A percentile compares a stretch with the other conserved stretches of the same genome.
These are phyloP conservation scores for Globisporangium rhizosaccharum DNA, from an alignment of 352 stramenopile species.

Conservation along the genomic window DNA sequence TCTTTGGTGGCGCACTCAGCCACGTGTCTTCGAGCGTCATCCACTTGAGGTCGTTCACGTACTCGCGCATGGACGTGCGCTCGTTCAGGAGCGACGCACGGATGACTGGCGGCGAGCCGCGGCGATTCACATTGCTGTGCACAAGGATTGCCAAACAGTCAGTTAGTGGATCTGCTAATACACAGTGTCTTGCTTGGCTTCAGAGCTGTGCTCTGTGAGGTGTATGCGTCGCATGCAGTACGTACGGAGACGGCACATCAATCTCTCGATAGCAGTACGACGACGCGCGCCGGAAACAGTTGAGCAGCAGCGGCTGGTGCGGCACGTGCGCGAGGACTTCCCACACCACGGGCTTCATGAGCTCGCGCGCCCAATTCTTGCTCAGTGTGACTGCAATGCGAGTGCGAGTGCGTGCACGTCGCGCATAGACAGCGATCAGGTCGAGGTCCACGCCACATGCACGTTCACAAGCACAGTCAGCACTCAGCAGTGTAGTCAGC, in stretches of 20 bases:
- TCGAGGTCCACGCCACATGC: too few species aligned
- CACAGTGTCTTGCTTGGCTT: not conserved
- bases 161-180: not conserved
- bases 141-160: not conserved
- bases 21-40: constrained; percentile 73
- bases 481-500: not conserved
- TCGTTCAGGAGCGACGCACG: constrained; percentile 79
- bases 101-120: constrained; percentile 78
- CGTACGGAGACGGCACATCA: constrained; percentile 81
- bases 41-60: constrained; percentile 74
- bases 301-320: constrained; percentile 67
- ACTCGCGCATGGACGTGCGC: constrained; percentile 82
- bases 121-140: constrained; percentile 80
- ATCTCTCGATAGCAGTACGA: constrained; percentile 87
- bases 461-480: too few species aligned
- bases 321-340: constrained; percentile 77
- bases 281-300: constrained; percentile 77
- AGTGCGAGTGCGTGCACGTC: not conserved
- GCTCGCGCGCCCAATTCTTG: constrained; percentile 65
- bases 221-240: not conserved
- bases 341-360: constrained; percentile 81
- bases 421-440: not conserved
- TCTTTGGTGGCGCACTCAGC: constrained; percentile 41
- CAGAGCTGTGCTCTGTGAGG: too few species aligned
- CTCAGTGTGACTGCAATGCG: constrained; percentile 48